These are phyloP conservation scores for Collybiopsis luxurians DNA, from an alignment of 768 basidiomycete species.

Conservation along the genomic window DNA sequence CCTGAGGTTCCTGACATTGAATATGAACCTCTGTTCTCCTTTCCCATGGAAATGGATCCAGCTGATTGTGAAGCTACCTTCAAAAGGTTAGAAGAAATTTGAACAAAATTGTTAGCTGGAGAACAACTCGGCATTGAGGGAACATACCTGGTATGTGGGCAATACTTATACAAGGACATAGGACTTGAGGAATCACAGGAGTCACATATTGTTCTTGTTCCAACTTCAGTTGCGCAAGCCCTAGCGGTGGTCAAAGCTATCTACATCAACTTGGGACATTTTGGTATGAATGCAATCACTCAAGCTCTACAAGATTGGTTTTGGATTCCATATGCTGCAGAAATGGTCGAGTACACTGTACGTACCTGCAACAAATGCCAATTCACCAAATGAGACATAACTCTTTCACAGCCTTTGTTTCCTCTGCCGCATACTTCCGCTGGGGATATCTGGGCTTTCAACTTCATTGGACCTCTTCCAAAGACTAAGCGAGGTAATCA, in stretches of 20 bases:
- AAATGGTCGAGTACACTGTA: conserved; percentile 12
- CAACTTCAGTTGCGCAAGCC: conserved; percentile 8
- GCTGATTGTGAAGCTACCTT: too few relatives aligned
- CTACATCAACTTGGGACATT: conserved; percentile 15
- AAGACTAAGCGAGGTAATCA: conserved; percentile 14
- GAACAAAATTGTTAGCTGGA: too few relatives aligned
- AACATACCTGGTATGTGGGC: neutral
- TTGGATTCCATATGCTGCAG: conserved; percentile 9
- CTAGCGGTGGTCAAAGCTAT: conserved; percentile 2
- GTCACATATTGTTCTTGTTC: conserved; percentile 10
- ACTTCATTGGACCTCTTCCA: conserved; percentile 17
- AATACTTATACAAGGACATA: conserved; percentile 6
- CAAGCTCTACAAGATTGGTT: conserved; percentile 10
- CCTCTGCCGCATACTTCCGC: conserved; percentile 16
- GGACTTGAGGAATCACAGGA: neutral
- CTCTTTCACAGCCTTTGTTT: conserved; percentile 14
- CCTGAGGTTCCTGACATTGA: conserved; percentile 13
- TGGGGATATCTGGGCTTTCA: conserved; percentile 16
- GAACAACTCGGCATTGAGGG: too few relatives aligned
- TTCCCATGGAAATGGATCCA: too few relatives aligned
- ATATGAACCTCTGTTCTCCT: conserved; percentile 13
- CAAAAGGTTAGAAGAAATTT: too few relatives aligned
- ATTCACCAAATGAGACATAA: conserved; percentile 13
- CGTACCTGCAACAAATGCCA: conserved; percentile 17
- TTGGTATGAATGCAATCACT: conserved; percentile 14